Evolutionary conservation across 345 rosid species (phyloP).

Genomic region (Conringia planisiliqua): DNA sequence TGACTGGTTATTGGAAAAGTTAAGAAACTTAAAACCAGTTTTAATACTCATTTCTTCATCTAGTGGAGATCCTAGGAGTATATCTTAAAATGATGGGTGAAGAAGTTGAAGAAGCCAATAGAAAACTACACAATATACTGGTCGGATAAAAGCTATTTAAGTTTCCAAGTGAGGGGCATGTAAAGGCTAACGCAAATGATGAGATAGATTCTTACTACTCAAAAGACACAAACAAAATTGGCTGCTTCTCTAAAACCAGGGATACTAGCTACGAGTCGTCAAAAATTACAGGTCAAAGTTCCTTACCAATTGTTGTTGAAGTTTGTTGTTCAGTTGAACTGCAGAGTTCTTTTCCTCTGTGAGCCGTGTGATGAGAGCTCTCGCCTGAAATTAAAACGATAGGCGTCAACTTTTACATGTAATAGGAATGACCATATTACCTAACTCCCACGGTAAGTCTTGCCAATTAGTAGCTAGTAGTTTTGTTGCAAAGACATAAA

Average conservation of each 20-base stretch:
- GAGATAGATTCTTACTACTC: background rate
- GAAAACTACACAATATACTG: background rate
- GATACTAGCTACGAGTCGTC: background rate
- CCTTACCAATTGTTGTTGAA: constrained; percentile 68
- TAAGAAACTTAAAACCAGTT: background rate
- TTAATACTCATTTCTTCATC: background rate
- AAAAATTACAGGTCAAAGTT: background rate
- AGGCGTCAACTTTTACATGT: background rate
- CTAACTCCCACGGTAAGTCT: background rate
- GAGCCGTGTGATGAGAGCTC: constrained; percentile 50
- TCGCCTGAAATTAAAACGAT: constrained; percentile 40
- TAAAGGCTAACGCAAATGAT: background rate
- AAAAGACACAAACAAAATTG: background rate
- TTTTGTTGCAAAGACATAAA: background rate
- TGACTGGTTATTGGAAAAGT: background rate
- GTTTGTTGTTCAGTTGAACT: constrained; percentile 45
- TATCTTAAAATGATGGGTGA: background rate
- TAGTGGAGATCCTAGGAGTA: background rate
- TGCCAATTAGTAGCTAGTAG: background rate
- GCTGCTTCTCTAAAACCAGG: background rate
- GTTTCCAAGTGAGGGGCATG: background rate
- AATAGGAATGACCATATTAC: background rate
- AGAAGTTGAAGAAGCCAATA: background rate
- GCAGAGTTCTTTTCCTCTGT: constrained; percentile 55
- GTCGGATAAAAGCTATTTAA: background rate